These are phyloP conservation scores for Trichoderma sp. DNA, from an alignment of 2,329 filamentous ascomycete genomes.

Conservation along the genomic window DNA sequence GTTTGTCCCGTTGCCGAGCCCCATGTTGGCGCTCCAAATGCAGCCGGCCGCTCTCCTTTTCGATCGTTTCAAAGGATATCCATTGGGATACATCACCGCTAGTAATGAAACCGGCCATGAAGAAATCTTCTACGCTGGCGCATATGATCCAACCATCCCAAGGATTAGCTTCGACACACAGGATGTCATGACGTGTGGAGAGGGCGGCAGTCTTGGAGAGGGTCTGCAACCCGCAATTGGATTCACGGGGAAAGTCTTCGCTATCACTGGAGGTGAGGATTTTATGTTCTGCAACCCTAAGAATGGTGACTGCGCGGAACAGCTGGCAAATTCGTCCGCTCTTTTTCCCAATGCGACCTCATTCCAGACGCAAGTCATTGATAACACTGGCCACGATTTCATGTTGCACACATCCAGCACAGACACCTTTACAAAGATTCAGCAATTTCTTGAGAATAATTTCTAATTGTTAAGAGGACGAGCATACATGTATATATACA, in stretches of 20 bases:
- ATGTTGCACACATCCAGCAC: background rate
- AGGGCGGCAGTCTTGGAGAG: background rate
- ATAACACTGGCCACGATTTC: background rate
- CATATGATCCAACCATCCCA: background rate
- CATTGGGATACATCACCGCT: background rate
- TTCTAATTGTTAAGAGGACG: background rate
- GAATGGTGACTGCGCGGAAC: background rate
- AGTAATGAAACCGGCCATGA: background rate
- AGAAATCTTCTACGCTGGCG: background rate
- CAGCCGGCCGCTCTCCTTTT: background rate
- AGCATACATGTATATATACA: background rate
- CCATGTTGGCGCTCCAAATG: background rate
- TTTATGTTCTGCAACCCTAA: background rate
- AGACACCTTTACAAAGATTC: background rate
- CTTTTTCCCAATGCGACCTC: background rate
- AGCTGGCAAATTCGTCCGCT: background rate
- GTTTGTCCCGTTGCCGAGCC: background rate
- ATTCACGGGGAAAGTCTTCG: background rate
- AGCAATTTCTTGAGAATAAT: background rate
- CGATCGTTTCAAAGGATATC: background rate
- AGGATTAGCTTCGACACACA: background rate
- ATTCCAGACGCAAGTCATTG: background rate
- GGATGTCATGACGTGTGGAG: conserved; percentile 7
- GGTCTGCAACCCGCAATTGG: background rate
- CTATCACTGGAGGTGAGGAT: background rate